phyloP scores from a whole-genome alignment of 352 stramenopile species.

The Phytophthora meadii region DNA sequence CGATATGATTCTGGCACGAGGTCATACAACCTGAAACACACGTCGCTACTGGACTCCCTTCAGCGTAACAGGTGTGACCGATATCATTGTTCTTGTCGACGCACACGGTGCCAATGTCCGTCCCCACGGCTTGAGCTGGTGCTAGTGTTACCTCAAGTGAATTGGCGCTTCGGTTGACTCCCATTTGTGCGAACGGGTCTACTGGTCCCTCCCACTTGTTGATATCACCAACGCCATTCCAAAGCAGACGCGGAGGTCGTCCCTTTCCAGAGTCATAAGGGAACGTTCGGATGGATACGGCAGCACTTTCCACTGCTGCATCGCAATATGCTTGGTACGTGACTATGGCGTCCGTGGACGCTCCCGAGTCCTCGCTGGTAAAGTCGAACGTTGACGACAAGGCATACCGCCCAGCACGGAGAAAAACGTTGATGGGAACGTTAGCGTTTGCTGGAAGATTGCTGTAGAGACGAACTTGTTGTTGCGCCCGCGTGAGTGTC shows the following conservation, averaged over 20 bases:
- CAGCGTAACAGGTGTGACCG: constrained; percentile 72
- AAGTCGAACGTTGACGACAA: constrained; percentile 67
- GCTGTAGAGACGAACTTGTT: constrained; percentile 42
- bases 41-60: constrained; percentile 37
- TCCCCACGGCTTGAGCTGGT: constrained; percentile 20
- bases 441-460: constrained; percentile 26
- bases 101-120: constrained; percentile 58
- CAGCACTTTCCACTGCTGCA: constrained; percentile 33
- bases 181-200: constrained; percentile 69
- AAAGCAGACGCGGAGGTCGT: constrained; percentile 53
- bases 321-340: constrained; percentile 82
- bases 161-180: constrained; percentile 54
- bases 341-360: constrained; percentile 34
- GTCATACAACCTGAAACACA: constrained; percentile 71
- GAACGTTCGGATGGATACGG: constrained; percentile 48
- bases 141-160: constrained; percentile 38
- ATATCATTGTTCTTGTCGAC: constrained; percentile 63
- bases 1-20: constrained; percentile 53
- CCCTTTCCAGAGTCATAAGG: constrained; percentile 51
- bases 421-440: constrained; percentile 61
- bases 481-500: constrained; percentile 55
- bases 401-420: constrained; percentile 64
- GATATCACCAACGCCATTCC: constrained; percentile 69
- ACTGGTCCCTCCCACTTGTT: constrained; percentile 52
- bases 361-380: constrained; percentile 47